Percentiles rank a stretch among this genome's conserved stretches.
Evolutionary conservation across 164 flowering plant species (phyloP).

Genomic region (Santalum album): DNA sequence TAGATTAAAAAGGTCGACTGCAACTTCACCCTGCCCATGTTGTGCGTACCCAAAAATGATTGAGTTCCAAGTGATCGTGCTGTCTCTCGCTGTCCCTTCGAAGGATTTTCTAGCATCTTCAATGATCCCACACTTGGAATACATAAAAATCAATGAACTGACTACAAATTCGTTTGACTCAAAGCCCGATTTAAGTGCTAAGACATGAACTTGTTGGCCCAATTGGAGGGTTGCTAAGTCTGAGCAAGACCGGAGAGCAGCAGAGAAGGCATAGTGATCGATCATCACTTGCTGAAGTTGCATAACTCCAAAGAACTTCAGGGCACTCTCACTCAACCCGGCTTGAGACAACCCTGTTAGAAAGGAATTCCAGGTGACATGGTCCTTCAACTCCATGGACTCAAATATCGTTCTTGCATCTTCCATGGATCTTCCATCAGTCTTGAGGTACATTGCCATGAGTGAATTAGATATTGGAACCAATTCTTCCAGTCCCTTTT

Average conservation of each 20-base stretch:
- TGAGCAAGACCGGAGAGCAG: conserved; percentile 61
- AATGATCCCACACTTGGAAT: conserved; percentile 76
- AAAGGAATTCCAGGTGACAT: conserved; percentile 79
- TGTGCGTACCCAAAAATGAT: conserved; percentile 82
- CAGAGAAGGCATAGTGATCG: conserved; percentile 70
- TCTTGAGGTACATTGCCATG: conserved; percentile 61
- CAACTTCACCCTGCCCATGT: conserved; percentile 65
- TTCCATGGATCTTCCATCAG: conserved; percentile 29
- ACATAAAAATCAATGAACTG: conserved; percentile 73
- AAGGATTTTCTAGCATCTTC: conserved; percentile 66
- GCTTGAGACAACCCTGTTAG: conserved; percentile 67
- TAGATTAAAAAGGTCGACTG: conserved; percentile 49
- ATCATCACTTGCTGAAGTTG: conserved; percentile 23
- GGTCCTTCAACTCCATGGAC: conserved; percentile 47
- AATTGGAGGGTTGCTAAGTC: conserved; percentile 68
- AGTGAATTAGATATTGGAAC: conserved; percentile 56
- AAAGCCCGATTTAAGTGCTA: conserved; percentile 48
- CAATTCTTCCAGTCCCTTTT: conserved; percentile 45
- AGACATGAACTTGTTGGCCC: conserved; percentile 67
- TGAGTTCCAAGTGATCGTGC: conserved; percentile 68
- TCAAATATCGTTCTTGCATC: conserved; percentile 49
- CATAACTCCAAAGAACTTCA: conserved; percentile 53
- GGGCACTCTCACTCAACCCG: conserved; percentile 56
- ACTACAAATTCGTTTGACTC: conserved; percentile 55
- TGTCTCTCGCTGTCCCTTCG: conserved; percentile 35